phyloP scores from a whole-genome alignment of 768 basidiomycete species.

The Leccinum fibrillosum region DNA sequence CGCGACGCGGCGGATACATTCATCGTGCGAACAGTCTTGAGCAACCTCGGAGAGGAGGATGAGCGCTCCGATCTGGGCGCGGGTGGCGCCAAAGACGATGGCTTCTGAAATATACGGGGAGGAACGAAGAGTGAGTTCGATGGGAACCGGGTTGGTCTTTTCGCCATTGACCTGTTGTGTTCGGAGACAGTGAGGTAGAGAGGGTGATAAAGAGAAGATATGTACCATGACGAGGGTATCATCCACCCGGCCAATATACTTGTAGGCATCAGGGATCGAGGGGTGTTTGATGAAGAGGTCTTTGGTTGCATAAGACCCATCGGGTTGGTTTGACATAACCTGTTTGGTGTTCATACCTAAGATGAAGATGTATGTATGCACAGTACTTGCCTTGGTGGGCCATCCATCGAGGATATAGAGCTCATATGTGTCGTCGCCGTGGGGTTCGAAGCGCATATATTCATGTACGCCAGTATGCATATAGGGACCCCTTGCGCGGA shows the following conservation, averaged over 20 bases:
- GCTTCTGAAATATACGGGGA: slow-evolving; percentile 40
- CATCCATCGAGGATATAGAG: slow-evolving; percentile 50
- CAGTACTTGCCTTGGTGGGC: slow-evolving; percentile 40
- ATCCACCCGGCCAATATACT: slow-evolving; percentile 52
- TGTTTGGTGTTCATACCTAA: not conserved
- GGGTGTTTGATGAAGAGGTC: slow-evolving; percentile 52
- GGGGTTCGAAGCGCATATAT: slow-evolving; percentile 43
- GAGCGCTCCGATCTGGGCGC: slow-evolving; percentile 48
- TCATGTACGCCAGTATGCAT: slow-evolving; percentile 15
- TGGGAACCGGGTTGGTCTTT: slow-evolving; percentile 56
- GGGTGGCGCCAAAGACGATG: slow-evolving; percentile 50
- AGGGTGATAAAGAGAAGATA: not conserved
- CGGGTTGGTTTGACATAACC: slow-evolving; percentile 41
- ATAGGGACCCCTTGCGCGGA: slow-evolving; percentile 33
- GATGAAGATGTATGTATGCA: not conserved
- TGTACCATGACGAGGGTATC: slow-evolving; percentile 46
- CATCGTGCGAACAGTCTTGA: slow-evolving; percentile 23
- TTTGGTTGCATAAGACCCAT: slow-evolving; percentile 53
- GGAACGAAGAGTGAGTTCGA: slow-evolving; percentile 50
- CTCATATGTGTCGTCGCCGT: slow-evolving; percentile 43
- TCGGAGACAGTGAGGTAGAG: slow-evolving; percentile 21
- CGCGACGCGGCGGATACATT: slow-evolving; percentile 36
- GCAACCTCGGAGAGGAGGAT: slow-evolving; percentile 47
- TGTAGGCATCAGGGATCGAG: slow-evolving; percentile 38
- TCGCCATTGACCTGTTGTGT: slow-evolving; percentile 40